Evolutionary conservation across 192 early-diverging fungal genomes (phyloP), one percentile per base, ranked within the genome.

Genomic region (Jimgerdemannia flammicorona): DNA sequence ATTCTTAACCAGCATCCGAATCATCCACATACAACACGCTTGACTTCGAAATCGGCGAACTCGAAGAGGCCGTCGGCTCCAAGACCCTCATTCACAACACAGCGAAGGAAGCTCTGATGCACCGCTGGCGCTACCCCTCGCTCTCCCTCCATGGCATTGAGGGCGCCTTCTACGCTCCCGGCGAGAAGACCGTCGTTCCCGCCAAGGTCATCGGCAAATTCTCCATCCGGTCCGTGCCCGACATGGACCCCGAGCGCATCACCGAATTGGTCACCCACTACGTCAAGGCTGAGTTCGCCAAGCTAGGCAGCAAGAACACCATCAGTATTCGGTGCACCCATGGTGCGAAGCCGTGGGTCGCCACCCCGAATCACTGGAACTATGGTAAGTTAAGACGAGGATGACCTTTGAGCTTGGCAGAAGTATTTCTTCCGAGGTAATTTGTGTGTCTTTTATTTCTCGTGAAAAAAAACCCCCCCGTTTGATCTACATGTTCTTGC

Each of bases 71-170:
- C 59, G 86, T 92, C 74, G 93, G 88, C 72, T 85, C 88, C 70
- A 84, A 93, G 74, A 90, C 87, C 75, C 92, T 91, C 67, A 95
- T 98, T 79, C 88, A 93, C 80, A 87, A 84, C 42, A 87, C 84
- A 69, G 92, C 92, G 75, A 91, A 86, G 68, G 89, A 92, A 66
- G 91, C 92, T 43, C 88, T 99, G 74, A 96, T 96, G 91, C 88
- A 91, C 69, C 91, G 93, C 73, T 99, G 98, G 98, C 88, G 98
- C 67, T 95, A 89, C 88, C 98, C 98, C 43, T 95, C 97, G 44
- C 91, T 98, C 64, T 96, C 95, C n/a, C 87, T 99, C 49, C 97
- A 99, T 85, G 97, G 97, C 73, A 92, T 99, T 75, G 97, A 99
- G 86, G 97, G 97, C 70, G 97, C 96, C 9, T 98, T 97, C 85